Evolutionary conservation across 306 rosid species (phyloP).

Genomic region (Elaeagnus macrophylla): DNA sequence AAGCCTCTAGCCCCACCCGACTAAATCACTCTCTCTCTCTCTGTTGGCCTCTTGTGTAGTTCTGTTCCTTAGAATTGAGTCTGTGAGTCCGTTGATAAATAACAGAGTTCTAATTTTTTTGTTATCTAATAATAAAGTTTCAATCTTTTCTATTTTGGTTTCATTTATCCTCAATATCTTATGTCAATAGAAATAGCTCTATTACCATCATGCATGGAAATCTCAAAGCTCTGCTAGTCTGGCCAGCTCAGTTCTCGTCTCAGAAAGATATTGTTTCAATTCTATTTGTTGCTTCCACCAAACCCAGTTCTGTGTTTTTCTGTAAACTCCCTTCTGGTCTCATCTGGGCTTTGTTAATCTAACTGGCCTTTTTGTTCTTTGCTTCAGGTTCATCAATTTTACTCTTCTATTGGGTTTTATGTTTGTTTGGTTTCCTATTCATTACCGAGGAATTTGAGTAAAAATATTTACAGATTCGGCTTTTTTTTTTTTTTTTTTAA

Average conservation of each 20-base stretch:
- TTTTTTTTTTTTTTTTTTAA: too few relatives aligned
- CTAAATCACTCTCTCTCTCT: constrained; percentile 27
- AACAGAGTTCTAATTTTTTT: constrained; percentile 3
- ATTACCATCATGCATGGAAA: constrained; percentile 30
- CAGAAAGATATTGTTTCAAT: constrained; percentile 11
- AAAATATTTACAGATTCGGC: constrained; percentile 26
- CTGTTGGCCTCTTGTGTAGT: constrained; percentile 21
- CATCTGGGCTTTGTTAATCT: constrained; percentile 41
- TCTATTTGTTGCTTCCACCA: constrained; percentile 43
- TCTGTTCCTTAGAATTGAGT: constrained; percentile 31
- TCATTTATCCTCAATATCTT: constrained; percentile 22
- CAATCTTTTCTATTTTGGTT: constrained; percentile 24
- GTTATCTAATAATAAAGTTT: background rate
- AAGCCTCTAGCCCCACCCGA: constrained; percentile 35
- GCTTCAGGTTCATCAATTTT: constrained; percentile 48
- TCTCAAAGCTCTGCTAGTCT: constrained; percentile 21
- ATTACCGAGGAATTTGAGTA: constrained; percentile 20
- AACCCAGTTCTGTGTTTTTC: constrained; percentile 39
- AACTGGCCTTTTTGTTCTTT: constrained; percentile 31
- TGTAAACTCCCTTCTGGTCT: constrained; percentile 33
- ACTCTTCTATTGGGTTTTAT: constrained; percentile 19
- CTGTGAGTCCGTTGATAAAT: constrained; percentile 16
- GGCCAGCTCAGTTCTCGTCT: constrained; percentile 10
- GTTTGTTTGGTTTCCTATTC: constrained; percentile 9
- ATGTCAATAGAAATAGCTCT: constrained; percentile 25